phyloP scores from a whole-genome alignment of 305 asterid species.

The Nicotiana rustica region DNA sequence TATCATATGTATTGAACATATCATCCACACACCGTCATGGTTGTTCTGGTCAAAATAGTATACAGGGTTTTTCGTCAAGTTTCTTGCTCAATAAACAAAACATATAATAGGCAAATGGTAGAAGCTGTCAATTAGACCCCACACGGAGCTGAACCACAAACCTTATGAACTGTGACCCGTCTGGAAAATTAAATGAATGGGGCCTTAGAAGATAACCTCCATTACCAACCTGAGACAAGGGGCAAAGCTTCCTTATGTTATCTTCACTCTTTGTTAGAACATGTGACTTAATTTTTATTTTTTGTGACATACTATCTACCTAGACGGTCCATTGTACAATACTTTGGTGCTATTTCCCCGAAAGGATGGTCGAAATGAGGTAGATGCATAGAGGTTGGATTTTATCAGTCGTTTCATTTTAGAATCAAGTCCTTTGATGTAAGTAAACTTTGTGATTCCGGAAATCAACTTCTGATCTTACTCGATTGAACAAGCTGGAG shows the following conservation, averaged over 20 bases:
- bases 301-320: not conserved
- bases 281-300: not conserved
- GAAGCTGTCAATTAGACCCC: slow-evolving; percentile 42
- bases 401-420: not conserved
- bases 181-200: slow-evolving; percentile 41
- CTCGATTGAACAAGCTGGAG: no score
- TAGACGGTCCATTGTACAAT: not conserved
- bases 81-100: slow-evolving; percentile 19
- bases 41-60: not conserved
- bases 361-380: not conserved
- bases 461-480: not conserved
- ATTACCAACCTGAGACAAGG: not conserved
- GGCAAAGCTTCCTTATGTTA: not conserved
- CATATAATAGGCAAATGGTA: not conserved
- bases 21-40: not conserved
- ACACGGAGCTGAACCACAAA: slow-evolving; percentile 40
- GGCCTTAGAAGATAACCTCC: slow-evolving; percentile 9
- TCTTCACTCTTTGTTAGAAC: not conserved
- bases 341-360: not conserved
- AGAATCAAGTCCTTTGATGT: not conserved
- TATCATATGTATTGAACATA: slow-evolving; percentile 6
- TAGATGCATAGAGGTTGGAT: not conserved
- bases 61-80: not conserved
- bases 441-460: not conserved
- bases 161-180: slow-evolving; percentile 36